Base-by-base conservation (phyloP, 371 early-diverging fungal genomes). In the Caulochytrium protostelioides region DNA sequence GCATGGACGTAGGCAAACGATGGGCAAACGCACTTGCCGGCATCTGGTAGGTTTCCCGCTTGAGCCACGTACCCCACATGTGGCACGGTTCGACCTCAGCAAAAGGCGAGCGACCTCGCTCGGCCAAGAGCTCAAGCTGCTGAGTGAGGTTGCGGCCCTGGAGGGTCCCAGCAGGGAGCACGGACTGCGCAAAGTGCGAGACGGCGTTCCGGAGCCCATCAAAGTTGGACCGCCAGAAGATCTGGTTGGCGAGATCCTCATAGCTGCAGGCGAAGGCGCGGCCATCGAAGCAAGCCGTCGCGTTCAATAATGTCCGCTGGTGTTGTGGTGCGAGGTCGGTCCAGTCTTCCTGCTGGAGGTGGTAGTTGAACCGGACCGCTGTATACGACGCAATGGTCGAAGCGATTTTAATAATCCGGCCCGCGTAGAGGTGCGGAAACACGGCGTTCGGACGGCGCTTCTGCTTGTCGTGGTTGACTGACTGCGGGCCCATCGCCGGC, bases 211-310 rank as follows among this genome's bases (percentile, higher is more conserved):
- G 34, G 30, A 60, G 41, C 13, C 53, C 61, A 24, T 60, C 61
- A 23, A 57, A 50, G 32, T 57, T 60, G 16, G 53, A 52, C 26
- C 61, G 40, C 61, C 61, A 60, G 25, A 46, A 55, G 2, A 60
- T 36, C 27, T 43, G 44, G 13, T 60, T 55, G 32, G 36, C 37
- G 25, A 40, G 46, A 10, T 34, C 27, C 8, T 10, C n/a, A n/a
- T n/a, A n/a, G n/a, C n/a, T n/a, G n/a, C n/a, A n/a, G n/a, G n/a
- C n/a, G n/a, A 56, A 38, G 21, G 55, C 45, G 8, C 61, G 49
- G 10, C 47, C 49, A 32, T 60, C 57, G 28, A 60, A 60, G 31
- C 50, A 46, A 32, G 12, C 13, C 10, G 14, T 30, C 16, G 18
- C 6, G 14, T 30, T 13, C 6, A 18, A 7, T 30, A 10, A n/a